phyloP scores from a whole-genome alignment of 768 basidiomycete genomes.

The Termitomyces sp. region DNA sequence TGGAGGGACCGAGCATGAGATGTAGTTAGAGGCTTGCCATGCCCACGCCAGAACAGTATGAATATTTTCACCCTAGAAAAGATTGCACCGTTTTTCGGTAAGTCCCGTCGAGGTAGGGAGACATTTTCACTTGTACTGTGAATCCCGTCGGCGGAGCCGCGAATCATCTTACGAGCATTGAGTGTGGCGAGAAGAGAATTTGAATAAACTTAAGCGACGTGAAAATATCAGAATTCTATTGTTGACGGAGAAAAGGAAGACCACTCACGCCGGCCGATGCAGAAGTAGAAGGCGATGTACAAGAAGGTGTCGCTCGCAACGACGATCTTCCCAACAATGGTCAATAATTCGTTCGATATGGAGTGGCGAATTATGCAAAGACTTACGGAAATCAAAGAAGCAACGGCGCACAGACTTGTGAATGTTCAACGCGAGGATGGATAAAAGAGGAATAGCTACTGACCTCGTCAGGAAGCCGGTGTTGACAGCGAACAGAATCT shows the following conservation, averaged over 20 bases:
- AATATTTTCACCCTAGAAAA: constrained; percentile 25
- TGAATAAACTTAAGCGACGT: constrained; percentile 41
- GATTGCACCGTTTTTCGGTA: constrained; percentile 27
- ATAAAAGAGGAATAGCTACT: constrained; percentile 2
- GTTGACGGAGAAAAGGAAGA: constrained; percentile 9
- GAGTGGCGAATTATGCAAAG: background rate
- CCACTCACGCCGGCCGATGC: constrained; percentile 54
- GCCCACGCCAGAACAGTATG: background rate
- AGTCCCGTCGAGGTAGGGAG: constrained; percentile 33
- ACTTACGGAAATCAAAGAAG: constrained; percentile 47
- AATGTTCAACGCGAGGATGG: constrained; percentile 4
- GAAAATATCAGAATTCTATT: background rate
- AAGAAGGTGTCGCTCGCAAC: constrained; percentile 44
- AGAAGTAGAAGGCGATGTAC: constrained; percentile 58
- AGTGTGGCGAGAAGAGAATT: constrained; percentile 59
- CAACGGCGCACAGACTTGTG: constrained; percentile 46
- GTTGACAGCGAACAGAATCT: constrained; percentile 44
- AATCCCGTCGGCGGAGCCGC: constrained; percentile 31
- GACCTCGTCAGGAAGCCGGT: constrained; percentile 32
- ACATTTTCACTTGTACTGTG: constrained; percentile 37
- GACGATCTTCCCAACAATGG: constrained; percentile 32
- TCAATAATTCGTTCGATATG: background rate
- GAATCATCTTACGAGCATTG: constrained; percentile 48
- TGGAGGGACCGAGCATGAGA: constrained; percentile 10
- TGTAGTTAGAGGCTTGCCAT: background rate